Percentiles rank a stretch among this genome's conserved stretches.
phyloP scores from a whole-genome alignment of 257 asterid species.

The Solanum infundibuliforme region DNA sequence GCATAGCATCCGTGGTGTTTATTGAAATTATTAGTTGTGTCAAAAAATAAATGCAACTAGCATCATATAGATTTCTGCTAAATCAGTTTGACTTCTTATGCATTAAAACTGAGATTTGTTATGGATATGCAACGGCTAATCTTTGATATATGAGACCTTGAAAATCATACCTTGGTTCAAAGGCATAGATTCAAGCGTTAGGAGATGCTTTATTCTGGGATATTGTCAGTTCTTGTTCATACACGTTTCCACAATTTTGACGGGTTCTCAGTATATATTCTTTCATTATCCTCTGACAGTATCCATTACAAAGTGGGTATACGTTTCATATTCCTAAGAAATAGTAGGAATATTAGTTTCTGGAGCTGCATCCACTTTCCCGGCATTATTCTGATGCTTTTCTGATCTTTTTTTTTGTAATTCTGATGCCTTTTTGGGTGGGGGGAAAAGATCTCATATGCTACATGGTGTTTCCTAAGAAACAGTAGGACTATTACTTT shows the following conservation, averaged over 20 bases:
- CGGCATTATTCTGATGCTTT: not conserved
- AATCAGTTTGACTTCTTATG: not conserved
- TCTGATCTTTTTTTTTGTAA: not conserved
- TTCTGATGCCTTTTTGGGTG: not conserved
- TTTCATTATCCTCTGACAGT: not conserved
- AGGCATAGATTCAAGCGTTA: not conserved
- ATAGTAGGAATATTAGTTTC: not conserved
- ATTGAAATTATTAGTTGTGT: not conserved
- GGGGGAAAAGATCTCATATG: not conserved
- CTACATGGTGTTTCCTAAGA: not conserved
- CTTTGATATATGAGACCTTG: not conserved
- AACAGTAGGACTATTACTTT: not conserved
- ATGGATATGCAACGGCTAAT: not conserved
- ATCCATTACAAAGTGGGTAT: not conserved
- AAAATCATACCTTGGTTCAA: not conserved
- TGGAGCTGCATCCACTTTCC: not conserved
- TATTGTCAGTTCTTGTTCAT: not conserved
- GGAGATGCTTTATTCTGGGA: not conserved
- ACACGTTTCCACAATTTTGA: not conserved
- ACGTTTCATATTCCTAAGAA: not conserved
- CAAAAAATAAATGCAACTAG: not conserved
- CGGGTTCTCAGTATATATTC: not conserved
- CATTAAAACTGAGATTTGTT: not conserved
- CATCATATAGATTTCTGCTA: not conserved
- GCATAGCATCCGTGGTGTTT: not conserved